Conservation (phyloP, 2,329 filamentous ascomycete genomes). For the Penicillium sp. region DNA sequence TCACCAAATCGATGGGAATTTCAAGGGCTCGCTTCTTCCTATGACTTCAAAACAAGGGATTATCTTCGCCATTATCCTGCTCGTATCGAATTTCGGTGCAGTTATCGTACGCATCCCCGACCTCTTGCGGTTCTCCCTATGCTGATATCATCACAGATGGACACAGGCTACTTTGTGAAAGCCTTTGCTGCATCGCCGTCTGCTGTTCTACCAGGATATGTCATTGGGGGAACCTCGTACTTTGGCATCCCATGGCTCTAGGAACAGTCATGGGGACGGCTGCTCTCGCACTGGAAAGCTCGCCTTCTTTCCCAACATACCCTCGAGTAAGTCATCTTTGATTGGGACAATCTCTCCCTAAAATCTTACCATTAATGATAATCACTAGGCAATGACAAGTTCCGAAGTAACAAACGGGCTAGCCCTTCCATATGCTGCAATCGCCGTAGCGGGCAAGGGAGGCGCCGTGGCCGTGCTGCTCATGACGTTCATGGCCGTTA, state of each 20-base stretch:
- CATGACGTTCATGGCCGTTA: too few relatives aligned
- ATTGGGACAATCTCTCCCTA: not conserved
- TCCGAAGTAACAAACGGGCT: conserved; percentile 43
- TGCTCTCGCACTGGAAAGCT: conserved; percentile 54
- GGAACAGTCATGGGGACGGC: conserved; percentile 58
- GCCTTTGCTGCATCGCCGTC: conserved; percentile 55
- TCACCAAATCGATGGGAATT: conserved; percentile 57
- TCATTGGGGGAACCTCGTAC: conserved; percentile 58
- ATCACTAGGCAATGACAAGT: conserved; percentile 40
- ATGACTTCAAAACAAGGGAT: conserved; percentile 61
- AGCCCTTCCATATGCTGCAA: conserved; percentile 33
- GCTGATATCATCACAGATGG: conserved; percentile 44
- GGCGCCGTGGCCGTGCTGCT: too few relatives aligned
- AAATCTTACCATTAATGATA: not conserved
- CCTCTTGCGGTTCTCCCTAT: not conserved
- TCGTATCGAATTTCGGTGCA: conserved; percentile 56
- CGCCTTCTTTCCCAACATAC: conserved; percentile 59
- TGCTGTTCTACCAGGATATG: conserved; percentile 58
- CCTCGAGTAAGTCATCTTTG: conserved; percentile 43
- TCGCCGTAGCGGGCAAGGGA: too few relatives aligned
- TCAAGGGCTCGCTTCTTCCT: conserved; percentile 60
- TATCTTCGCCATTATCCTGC: conserved; percentile 56
- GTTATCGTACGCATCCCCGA: conserved; percentile 48
- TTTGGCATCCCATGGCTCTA: conserved; percentile 60
- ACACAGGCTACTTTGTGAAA: conserved; percentile 60